Evolutionary conservation across 192 early-diverging fungal genomes (phyloP), one percentile per base, ranked within the genome.

Genomic region (Chytriomyces sp.): DNA sequence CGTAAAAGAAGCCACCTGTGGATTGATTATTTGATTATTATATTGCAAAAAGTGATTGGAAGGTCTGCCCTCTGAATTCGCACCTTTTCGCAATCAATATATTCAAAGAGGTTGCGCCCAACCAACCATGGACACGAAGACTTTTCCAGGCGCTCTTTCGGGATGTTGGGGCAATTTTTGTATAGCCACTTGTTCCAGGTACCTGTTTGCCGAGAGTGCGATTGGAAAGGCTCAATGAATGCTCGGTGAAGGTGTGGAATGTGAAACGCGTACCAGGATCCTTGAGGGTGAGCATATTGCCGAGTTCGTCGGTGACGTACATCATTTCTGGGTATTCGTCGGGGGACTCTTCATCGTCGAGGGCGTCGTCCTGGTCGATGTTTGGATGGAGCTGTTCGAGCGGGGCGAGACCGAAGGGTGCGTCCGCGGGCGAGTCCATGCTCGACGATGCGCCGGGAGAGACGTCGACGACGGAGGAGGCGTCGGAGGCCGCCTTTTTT

Each of bases 31-130:
- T n/a, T n/a, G n/a, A n/a, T n/a, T n/a, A n/a, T n/a, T n/a, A n/a
- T n/a, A n/a, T n/a, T n/a, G n/a, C n/a, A n/a, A n/a, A n/a, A n/a
- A n/a, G n/a, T n/a, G n/a, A n/a, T n/a, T n/a, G n/a, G n/a, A n/a
- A n/a, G n/a, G n/a, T n/a, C n/a, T n/a, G n/a, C n/a, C n/a, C n/a
- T n/a, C n/a, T n/a, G n/a, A n/a, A n/a, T n/a, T n/a, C n/a, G n/a
- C n/a, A n/a, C n/a, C 22, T 66, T 67, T 28, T 28, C 39, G 32
- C 59, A 52, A 17, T 33, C 49, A 33, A 75, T 75, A 36, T 70
- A 75, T 65, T 75, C 73, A 64, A 75, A 75, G 2, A 75, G 64
- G 33, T 65, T 67, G 8, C 73, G 59, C 2, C 73, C 73, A 38
- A 75, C 60, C 25, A 75, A 33, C 52, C 44, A 54, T 1, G 73